A percentile compares a stretch with the other conserved stretches of the same genome.
Conservation (phyloP, 257 asterid species). For the Solanum clarkiae region DNA sequence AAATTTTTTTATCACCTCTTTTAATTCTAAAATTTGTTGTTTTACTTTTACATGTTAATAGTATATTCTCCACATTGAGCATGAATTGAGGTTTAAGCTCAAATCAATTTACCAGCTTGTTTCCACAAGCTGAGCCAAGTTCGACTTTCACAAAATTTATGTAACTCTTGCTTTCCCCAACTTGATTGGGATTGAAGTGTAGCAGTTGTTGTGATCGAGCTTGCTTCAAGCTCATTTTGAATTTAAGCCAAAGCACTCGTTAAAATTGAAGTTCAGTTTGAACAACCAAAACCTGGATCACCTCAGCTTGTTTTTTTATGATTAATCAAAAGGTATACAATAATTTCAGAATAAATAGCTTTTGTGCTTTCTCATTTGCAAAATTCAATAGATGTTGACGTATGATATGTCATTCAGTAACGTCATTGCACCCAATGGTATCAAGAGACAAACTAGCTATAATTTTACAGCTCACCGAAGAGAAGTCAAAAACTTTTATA, state of each 20-base stretch:
- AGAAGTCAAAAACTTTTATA: conserved; percentile 38
- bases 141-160: neutral
- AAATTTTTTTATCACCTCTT: neutral
- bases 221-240: neutral
- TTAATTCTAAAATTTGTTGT: neutral
- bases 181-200: neutral
- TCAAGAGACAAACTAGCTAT: neutral
- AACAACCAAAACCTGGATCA: neutral
- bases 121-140: neutral
- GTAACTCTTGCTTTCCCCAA: neutral
- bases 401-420: neutral
- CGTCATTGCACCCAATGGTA: neutral
- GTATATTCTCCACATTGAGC: neutral
- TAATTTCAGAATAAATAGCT: neutral
- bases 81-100: neutral
- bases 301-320: neutral
- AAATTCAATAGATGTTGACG: neutral
- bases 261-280: neutral
- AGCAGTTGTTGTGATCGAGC: neutral
- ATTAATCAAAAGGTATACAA: neutral
- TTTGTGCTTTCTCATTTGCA: neutral
- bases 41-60: neutral
- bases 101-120: neutral
- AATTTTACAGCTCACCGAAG: conserved; percentile 19
- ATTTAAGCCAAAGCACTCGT: neutral